Base-by-base conservation (phyloP, 2,329 filamentous ascomycete species). In the Teratosphaeria nubilosa region DNA sequence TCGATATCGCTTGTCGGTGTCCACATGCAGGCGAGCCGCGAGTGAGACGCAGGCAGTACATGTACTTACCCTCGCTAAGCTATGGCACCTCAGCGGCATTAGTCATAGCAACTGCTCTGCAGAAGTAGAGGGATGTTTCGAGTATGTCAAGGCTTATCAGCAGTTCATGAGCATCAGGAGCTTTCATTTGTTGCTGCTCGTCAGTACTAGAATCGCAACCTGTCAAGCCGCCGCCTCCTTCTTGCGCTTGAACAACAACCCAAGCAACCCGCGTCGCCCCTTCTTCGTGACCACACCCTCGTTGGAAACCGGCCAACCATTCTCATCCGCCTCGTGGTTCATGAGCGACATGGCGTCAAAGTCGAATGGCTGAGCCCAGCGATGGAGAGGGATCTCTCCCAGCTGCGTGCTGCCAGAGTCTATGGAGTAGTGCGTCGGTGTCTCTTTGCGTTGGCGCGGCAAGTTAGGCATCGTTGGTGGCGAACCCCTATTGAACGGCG, bases 371-470 rank as follows among this genome's bases (percentile, higher is more conserved):
- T 60, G 68, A 0, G 70, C 68, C 77, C 77, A 78, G 53, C 72
- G 71, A 41, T 73, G 69, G 65, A 76, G 66, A 4, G 77, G 76
- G 5, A 79, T 78, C 62, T 78, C 77, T 51, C 77, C 77, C 9
- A 79, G 67, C 65, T 77, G 77, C 3, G 77, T 79, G 64, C 74
- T 75, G 22, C 73, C 73, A 11, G 74, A 75, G 5, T 74, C 72
- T 57, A 77, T 73, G 1, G 75, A 77, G 57, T 76, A 75, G 41
- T 68, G 70, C 9, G 73, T 76, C 6, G 70, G 73, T 2, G 73
- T 76, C 0, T 62, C 56, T 50, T 74, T 71, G 9, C 68, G 60
- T 57, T 69, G 64, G 27, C 72, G 69, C 22, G 65, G 65, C 11
- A 60, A 60, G 4, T 58, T 53, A 41, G 56, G 54, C n/a, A 61